These are phyloP conservation scores for Phytophthora niederhauseri DNA, from an alignment of 352 stramenopile species.

Conservation along the genomic window DNA sequence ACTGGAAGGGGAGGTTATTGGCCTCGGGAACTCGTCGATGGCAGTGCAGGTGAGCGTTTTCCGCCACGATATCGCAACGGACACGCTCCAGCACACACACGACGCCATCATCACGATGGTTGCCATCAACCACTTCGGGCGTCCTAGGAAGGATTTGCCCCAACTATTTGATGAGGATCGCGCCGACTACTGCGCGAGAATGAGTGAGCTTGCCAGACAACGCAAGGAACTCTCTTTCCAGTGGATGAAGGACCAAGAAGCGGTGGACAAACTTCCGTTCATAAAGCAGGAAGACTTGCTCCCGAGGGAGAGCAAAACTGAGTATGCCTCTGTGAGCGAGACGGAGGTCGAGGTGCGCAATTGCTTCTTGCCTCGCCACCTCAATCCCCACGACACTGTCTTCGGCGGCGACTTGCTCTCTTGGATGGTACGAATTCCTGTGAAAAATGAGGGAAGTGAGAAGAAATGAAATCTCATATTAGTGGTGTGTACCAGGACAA, in stretches of 20 bases:
- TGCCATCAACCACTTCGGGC: slow-evolving; percentile 57
- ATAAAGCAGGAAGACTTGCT: slow-evolving; percentile 43
- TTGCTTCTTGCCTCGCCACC: slow-evolving; percentile 68
- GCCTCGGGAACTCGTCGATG: slow-evolving; percentile 56
- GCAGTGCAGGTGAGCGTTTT: slow-evolving; percentile 59
- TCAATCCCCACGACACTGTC: slow-evolving; percentile 69
- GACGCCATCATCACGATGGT: slow-evolving; percentile 70
- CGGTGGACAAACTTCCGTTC: slow-evolving; percentile 48
- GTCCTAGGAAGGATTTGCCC: slow-evolving; percentile 44
- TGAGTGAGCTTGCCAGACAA: slow-evolving; percentile 43
- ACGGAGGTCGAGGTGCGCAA: slow-evolving; percentile 76
- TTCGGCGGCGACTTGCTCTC: slow-evolving; percentile 61
- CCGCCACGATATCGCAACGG: slow-evolving; percentile 47
- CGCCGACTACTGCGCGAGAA: slow-evolving; percentile 46
- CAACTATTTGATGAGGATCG: slow-evolving; percentile 47
- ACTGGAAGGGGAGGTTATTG: slow-evolving; percentile 53
- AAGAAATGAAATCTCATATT: background rate
- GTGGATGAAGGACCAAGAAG: slow-evolving; percentile 52
- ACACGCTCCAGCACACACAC: slow-evolving; percentile 58
- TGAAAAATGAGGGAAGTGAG: background rate
- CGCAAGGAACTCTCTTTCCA: slow-evolving; percentile 44
- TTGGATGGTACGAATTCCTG: slow-evolving; percentile 44
- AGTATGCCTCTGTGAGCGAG: slow-evolving; percentile 55
- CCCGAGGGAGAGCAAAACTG: slow-evolving; percentile 40
- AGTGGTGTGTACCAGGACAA: slow-evolving; percentile 37